Conservation (phyloP, 768 basidiomycete species). For the Solioccasus polychromus region DNA sequence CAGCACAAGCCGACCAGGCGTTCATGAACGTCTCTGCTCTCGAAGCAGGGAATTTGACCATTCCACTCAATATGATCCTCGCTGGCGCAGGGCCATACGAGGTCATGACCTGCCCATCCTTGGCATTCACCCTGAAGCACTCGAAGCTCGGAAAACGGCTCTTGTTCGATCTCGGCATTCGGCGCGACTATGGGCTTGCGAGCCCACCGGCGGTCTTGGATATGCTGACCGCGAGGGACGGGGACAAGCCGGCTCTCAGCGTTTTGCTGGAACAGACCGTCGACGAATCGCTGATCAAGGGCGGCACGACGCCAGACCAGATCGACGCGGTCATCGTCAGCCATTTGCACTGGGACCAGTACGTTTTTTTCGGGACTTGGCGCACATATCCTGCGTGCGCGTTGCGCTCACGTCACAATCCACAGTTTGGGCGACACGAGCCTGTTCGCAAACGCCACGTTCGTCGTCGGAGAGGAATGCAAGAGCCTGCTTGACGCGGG, state of each 20-base stretch:
- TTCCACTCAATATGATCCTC: constrained; percentile 39
- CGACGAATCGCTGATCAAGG: constrained; percentile 45
- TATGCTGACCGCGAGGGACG: constrained; percentile 11
- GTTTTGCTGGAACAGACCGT: constrained; percentile 33
- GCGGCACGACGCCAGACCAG: constrained; percentile 42
- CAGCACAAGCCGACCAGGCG: constrained; percentile 40
- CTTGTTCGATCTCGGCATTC: constrained; percentile 55
- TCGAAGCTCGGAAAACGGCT: constrained; percentile 37
- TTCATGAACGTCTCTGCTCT: constrained; percentile 53
- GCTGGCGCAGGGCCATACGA: constrained; percentile 31
- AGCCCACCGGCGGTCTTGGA: constrained; percentile 34
- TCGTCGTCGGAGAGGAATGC: constrained; percentile 44
- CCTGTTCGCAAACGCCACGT: constrained; percentile 42
- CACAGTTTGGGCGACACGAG: constrained; percentile 39
- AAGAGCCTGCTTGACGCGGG: constrained; percentile 33
- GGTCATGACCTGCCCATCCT: constrained; percentile 36
- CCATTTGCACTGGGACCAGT: constrained; percentile 52
- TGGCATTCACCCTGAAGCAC: constrained; percentile 52
- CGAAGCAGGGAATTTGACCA: constrained; percentile 43
- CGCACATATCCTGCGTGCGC: too few species aligned
- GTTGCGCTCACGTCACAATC: neutral
- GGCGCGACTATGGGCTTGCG: constrained; percentile 42
- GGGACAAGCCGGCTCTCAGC: neutral
- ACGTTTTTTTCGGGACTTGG: too few species aligned
- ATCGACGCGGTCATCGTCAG: constrained; percentile 44